Evolutionary conservation across 257 asterid species (phyloP).

Genomic region (Solanum dulcamara): DNA sequence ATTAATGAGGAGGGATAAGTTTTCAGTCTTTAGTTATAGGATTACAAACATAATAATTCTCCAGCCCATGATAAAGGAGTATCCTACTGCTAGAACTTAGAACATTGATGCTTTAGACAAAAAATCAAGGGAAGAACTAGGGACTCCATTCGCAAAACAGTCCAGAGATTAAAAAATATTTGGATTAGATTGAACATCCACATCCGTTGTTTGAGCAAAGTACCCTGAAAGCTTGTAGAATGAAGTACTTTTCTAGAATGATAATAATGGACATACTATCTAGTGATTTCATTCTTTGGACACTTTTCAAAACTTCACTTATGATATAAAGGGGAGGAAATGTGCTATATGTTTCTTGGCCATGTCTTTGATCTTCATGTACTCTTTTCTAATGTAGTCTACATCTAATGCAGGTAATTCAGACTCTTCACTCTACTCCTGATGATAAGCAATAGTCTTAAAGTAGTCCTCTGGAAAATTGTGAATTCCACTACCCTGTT

Average conservation of each 20-base stretch:
- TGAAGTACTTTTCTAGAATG: conserved; percentile 20
- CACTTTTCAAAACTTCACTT: background rate
- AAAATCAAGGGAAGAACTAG: too few species aligned
- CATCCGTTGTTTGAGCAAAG: background rate
- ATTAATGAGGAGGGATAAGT: conserved; percentile 11
- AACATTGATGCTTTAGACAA: too few species aligned
- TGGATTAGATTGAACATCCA: too few species aligned
- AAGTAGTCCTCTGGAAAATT: background rate
- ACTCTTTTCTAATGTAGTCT: background rate
- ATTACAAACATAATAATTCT: too few species aligned
- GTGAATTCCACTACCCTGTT: too few species aligned
- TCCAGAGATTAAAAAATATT: too few species aligned
- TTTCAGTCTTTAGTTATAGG: conserved; percentile 22
- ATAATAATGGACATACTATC: conserved; percentile 21
- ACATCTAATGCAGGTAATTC: background rate
- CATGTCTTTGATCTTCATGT: conserved; percentile 9
- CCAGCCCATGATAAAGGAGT: conserved; percentile 5
- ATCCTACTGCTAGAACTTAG: too few species aligned
- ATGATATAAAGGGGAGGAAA: conserved; percentile 31
- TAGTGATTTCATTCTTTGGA: conserved; percentile 30
- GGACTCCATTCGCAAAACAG: too few species aligned
- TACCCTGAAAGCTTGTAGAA: conserved; percentile 27
- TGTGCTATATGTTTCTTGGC: conserved; percentile 19
- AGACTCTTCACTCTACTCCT: background rate
- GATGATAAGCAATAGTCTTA: background rate